Evolutionary conservation across 768 basidiomycete genomes (phyloP).

Genomic region (Suillus brevipes): DNA sequence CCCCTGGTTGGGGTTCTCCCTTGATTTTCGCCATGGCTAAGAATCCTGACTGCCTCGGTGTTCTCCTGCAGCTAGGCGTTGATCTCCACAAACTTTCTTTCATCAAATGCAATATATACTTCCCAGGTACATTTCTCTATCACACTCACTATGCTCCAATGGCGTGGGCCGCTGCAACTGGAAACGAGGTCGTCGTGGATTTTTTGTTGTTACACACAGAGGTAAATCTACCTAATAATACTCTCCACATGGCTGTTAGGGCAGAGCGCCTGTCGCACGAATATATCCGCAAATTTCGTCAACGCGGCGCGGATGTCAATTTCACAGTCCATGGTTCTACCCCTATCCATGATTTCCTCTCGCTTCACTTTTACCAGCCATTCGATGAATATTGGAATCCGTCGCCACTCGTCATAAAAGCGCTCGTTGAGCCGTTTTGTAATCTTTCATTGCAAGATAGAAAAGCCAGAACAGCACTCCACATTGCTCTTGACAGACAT

Average conservation of each 20-base stretch:
- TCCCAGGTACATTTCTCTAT: neutral
- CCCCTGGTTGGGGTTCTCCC: neutral
- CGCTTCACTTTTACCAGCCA: too few species aligned
- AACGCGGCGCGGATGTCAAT: neutral
- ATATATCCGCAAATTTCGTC: neutral
- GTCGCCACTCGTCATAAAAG: neutral
- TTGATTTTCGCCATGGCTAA: neutral
- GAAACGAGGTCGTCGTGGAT: neutral
- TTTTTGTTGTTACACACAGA: neutral
- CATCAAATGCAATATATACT: accelerated
- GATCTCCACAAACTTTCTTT: neutral
- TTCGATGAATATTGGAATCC: too few species aligned
- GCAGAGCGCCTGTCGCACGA: accelerated
- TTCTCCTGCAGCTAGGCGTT: neutral
- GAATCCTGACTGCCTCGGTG: neutral
- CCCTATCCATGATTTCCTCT: neutral
- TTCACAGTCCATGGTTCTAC: neutral
- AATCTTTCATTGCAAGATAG: neutral
- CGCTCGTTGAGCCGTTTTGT: neutral
- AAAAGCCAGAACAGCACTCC: neutral
- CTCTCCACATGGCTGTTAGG: neutral
- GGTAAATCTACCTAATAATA: neutral
- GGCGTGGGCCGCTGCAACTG: neutral
- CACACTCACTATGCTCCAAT: neutral
- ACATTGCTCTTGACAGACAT: neutral